Percentiles rank a stretch among this genome's conserved stretches.
Evolutionary conservation across 331 rosid genomes (phyloP).

Genomic region (Quercus tomentella): DNA sequence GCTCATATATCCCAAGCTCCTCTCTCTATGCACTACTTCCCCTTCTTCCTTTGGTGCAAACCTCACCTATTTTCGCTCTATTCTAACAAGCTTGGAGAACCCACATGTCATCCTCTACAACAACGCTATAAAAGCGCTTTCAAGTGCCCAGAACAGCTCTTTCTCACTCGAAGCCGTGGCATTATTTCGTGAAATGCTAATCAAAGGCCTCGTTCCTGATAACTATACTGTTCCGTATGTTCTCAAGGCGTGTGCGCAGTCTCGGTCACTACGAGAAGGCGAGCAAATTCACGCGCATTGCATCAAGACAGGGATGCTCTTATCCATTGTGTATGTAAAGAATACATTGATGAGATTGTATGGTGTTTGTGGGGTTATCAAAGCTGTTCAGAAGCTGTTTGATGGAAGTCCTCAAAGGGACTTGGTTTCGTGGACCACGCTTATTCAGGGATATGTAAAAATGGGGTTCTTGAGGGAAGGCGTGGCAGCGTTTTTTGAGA

Average conservation of each 20-base stretch:
- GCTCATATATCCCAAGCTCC: slow-evolving; percentile 1
- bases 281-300: slow-evolving; percentile 29
- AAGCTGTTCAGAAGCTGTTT: slow-evolving; percentile 19
- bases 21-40: background rate
- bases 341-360: slow-evolving; percentile 38
- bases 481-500: too few relatives aligned
- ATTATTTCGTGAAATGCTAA: slow-evolving; percentile 23
- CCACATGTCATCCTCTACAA: slow-evolving; percentile 29
- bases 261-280: slow-evolving; percentile 28
- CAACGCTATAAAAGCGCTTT: slow-evolving; percentile 20
- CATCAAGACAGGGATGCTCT: slow-evolving; percentile 22
- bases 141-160: slow-evolving; percentile 1
- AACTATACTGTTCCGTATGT: slow-evolving; percentile 31
- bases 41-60: background rate
- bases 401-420: slow-evolving; percentile 28
- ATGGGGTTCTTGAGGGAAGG: background rate
- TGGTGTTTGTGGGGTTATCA: slow-evolving; percentile 24
- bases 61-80: slow-evolving; percentile 17
- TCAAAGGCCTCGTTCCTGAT: slow-evolving; percentile 26
- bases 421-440: slow-evolving; percentile 44
- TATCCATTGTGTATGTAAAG: slow-evolving; percentile 27
- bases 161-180: slow-evolving; percentile 2
- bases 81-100: slow-evolving; percentile 14
- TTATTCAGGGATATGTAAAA: slow-evolving; percentile 33
- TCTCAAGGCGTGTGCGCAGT: slow-evolving; percentile 33